Base-by-base conservation (phyloP, 2,329 filamentous ascomycete genomes). In the Fusarium sp. region DNA sequence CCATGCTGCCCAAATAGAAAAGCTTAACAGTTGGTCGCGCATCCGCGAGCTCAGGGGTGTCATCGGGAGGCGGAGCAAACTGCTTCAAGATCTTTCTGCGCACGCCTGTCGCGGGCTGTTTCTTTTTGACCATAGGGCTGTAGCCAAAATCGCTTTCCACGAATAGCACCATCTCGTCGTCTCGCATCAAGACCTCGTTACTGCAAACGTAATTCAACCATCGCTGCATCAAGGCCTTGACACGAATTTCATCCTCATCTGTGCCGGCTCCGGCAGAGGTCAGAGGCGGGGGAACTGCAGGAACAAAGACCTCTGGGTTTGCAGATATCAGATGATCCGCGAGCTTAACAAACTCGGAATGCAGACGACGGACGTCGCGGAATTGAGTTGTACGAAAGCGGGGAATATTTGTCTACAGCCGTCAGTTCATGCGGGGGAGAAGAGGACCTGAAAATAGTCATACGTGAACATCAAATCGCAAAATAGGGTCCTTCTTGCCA, bases 81-180 rank as follows among this genome's bases (percentile, higher is more conserved):
- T 99, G 96, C 85, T 99, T 99, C 79, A 99, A 85, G 66, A 98
- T 92, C 84, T 98, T 98, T 78, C 96, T 89, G 69, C 96, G 90
- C 74, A 99, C 94, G 45, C 96, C 96, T 3, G 96, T 99, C 11
- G 96, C 96, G 24, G 96, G 96, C 80, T 99, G 96, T 84, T 97
- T 97, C 86, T 94, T 94, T 80, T 95, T 91, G 48, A 98, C 91
- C 77, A 98, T 92, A 2, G 96, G 96, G 76, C 94, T 98, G 81
- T 99, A 99, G 43, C 96, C 96, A 80, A 98, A 98, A 80, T 99
- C 96, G 78, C 94, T 97, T 82, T 99, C 96, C n/a, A 99, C 94
- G 76, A 99, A 99, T 65, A 98, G 90, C 8, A 98, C 90, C 90
- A 98, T 95, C 82, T 99, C 96, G 68, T 98, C 95, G 78, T 99